These are phyloP conservation scores for Lactifluus hygrophoroides DNA, from an alignment of 768 basidiomycete species.

Conservation along the genomic window DNA sequence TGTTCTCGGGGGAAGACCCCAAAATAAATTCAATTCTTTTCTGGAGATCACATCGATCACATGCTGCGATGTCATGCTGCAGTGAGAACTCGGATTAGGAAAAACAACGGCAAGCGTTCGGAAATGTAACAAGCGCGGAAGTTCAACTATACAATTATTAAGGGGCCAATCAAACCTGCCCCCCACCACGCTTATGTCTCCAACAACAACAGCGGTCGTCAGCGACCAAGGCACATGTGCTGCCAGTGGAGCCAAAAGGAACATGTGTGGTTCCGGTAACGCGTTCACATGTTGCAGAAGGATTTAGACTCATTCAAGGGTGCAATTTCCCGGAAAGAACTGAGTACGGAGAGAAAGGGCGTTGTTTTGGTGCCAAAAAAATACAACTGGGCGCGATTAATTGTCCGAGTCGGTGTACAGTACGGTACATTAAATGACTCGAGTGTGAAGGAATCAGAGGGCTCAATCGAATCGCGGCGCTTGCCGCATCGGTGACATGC, in stretches of 20 bases:
- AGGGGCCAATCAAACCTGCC: not conserved
- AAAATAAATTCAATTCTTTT: too few relatives aligned
- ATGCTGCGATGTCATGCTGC: not conserved
- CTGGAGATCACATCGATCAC: not conserved
- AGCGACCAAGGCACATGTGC: not conserved
- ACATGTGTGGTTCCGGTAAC: not conserved
- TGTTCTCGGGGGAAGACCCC: too few relatives aligned
- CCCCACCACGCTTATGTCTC: not conserved
- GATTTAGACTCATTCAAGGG: not conserved
- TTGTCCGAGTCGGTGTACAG: not conserved
- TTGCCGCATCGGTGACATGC: slow-evolving; percentile 9
- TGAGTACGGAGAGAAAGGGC: not conserved
- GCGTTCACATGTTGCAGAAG: not conserved
- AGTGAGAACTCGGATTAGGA: not conserved
- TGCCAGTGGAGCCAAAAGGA: not conserved
- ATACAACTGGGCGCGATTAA: not conserved
- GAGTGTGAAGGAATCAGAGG: too few relatives aligned
- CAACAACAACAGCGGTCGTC: slow-evolving; percentile 5
- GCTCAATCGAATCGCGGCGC: not conserved
- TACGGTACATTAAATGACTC: too few relatives aligned
- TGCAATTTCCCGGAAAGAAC: too few relatives aligned
- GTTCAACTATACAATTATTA: not conserved
- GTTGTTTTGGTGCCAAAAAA: not conserved
- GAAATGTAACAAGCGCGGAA: not conserved
- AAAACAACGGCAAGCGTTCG: not conserved